A percentile compares a stretch with the other conserved stretches of the same genome.
Conservation (phyloP, 2,329 filamentous ascomycete species). For the Diaporthe destruens region DNA sequence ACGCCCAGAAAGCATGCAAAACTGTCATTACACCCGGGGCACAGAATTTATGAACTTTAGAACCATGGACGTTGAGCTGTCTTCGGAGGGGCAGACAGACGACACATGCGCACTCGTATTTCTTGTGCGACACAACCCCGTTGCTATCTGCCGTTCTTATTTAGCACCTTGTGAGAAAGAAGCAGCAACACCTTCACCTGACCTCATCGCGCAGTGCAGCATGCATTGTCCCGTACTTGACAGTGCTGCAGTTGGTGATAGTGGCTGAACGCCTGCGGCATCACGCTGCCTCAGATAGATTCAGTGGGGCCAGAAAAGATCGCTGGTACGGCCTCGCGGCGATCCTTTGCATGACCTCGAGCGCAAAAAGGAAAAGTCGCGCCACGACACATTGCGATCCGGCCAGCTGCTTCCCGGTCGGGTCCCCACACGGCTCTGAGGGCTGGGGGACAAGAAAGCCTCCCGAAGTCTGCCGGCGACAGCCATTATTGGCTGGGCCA, state of each 20-base stretch:
- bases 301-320: neutral
- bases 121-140: conserved; percentile 27
- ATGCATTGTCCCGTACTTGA: conserved; percentile 24
- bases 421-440: conserved; percentile 16
- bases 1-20: neutral
- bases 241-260: conserved; percentile 12
- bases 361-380: conserved; percentile 31
- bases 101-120: conserved; percentile 7
- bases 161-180: neutral
- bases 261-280: conserved; percentile 20
- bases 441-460: conserved; percentile 15
- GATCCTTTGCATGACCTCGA: conserved; percentile 16
- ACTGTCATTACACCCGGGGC: neutral
- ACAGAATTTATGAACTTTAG: neutral
- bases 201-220: conserved; percentile 11
- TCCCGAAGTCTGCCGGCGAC: neutral
- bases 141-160: neutral
- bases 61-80: neutral
- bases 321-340: neutral
- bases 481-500: conserved; percentile 16
- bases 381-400: conserved; percentile 25
- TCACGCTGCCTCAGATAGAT: conserved; percentile 12
- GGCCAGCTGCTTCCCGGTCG: conserved; percentile 29
- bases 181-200: conserved; percentile 6
- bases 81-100: conserved; percentile 4